phyloP scores from a whole-genome alignment of 164 flowering plant species.

The Echeveria elegans region DNA sequence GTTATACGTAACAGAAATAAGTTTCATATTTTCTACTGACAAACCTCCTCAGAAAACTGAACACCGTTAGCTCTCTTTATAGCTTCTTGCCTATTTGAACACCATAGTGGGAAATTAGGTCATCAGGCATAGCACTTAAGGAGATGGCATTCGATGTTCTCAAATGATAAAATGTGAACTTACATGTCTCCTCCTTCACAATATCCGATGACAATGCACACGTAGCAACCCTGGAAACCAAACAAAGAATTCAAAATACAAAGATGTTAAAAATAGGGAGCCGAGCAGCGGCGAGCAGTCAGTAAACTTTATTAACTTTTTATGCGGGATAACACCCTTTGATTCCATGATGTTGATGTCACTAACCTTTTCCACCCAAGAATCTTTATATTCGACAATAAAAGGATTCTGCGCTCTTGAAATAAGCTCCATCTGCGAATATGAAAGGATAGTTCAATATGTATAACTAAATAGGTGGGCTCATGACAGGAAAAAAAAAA shows the following conservation, averaged over 20 bases:
- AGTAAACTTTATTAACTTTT: not conserved
- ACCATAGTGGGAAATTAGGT: conserved; percentile 7
- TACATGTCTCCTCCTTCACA: conserved; percentile 99
- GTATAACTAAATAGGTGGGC: not conserved
- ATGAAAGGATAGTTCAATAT: conserved; percentile 11
- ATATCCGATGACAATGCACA: conserved; percentile 88
- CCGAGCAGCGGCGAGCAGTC: too few species aligned
- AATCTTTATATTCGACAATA: conserved; percentile 96
- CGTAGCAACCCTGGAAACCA: conserved; percentile 77
- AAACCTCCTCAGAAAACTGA: conserved; percentile 83
- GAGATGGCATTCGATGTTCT: conserved; percentile 5
- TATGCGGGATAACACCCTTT: not conserved
- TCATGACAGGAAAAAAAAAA: not conserved
- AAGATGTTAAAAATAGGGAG: not conserved
- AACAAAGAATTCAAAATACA: conserved; percentile 10
- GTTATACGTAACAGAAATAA: too few species aligned
- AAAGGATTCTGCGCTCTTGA: conserved; percentile 77
- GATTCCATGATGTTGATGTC: not conserved
- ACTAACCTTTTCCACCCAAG: conserved; percentile 97
- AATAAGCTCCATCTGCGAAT: conserved; percentile 90
- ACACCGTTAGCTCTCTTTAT: conserved; percentile 68
- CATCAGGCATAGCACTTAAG: not conserved
- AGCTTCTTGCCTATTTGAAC: conserved; percentile 63
- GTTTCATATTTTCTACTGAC: not conserved
- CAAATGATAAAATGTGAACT: conserved; percentile 20